Conservation (phyloP, 2,329 filamentous ascomycete genomes). For the Xenoacremonium recifei region DNA sequence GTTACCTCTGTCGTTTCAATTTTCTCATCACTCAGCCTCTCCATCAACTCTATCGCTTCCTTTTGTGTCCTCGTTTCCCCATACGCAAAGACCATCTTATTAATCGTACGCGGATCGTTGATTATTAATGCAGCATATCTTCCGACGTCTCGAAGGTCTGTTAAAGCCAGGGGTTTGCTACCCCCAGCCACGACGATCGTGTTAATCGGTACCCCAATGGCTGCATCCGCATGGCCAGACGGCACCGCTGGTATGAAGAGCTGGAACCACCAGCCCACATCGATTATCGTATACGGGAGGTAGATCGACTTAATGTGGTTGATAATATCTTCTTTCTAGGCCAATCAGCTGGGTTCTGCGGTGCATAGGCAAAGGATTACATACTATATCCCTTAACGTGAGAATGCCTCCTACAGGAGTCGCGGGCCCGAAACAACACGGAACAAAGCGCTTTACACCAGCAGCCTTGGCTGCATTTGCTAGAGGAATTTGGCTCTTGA, state of each 20-base stretch:
- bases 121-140: constrained; percentile 50
- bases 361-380: no score
- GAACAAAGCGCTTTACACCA: constrained; percentile 7
- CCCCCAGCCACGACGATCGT: constrained; percentile 45
- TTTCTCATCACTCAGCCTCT: constrained; percentile 47
- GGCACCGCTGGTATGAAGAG: constrained; percentile 29
- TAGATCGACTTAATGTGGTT: constrained; percentile 45
- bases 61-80: constrained; percentile 44
- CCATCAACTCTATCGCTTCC: constrained; percentile 43
- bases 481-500: not conserved
- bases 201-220: constrained; percentile 30
- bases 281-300: constrained; percentile 56
- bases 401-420: not conserved
- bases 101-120: constrained; percentile 50
- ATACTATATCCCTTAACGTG: constrained; percentile 2
- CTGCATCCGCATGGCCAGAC: constrained; percentile 22
- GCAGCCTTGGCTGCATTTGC: constrained; percentile 6
- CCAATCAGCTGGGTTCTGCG: no score
- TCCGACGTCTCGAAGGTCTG: constrained; percentile 51
- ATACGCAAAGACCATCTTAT: constrained; percentile 49
- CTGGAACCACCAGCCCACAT: constrained; percentile 60
- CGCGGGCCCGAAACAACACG: not conserved
- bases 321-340: constrained; percentile 48
- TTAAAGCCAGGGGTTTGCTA: constrained; percentile 37
- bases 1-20: constrained; percentile 22